Percentiles rank a stretch among this genome's conserved stretches.
These are phyloP conservation scores for Neoarthrinium moseri DNA, from an alignment of 2,329 filamentous ascomycete genomes.

Conservation along the genomic window DNA sequence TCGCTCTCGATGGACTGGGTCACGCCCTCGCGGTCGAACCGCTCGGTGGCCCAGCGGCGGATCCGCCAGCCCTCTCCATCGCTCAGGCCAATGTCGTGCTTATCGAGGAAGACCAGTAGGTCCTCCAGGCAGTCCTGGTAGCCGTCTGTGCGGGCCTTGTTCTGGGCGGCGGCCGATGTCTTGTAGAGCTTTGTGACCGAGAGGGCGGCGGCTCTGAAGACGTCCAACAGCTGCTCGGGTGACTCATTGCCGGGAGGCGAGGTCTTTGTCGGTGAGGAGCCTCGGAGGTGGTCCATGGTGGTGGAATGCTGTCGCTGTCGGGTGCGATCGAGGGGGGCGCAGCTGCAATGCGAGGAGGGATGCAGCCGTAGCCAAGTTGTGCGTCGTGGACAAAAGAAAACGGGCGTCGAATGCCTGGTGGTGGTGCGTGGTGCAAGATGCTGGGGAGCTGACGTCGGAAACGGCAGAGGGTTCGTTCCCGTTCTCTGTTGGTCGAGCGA, in stretches of 20 bases:
- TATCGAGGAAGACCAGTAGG: slow-evolving; percentile 80
- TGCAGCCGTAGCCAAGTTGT: no score
- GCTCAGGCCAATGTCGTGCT: slow-evolving; percentile 71
- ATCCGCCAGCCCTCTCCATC: slow-evolving; percentile 74
- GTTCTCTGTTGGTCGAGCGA: no score
- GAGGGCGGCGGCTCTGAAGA: slow-evolving; percentile 88
- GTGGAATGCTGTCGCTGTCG: neutral
- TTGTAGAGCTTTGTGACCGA: slow-evolving; percentile 97
- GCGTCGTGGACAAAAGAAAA: no score
- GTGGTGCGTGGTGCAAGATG: no score
- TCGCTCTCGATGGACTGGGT: slow-evolving; percentile 62
- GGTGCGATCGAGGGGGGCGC: neutral
- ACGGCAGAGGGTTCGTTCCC: no score
- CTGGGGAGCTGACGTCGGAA: no score
- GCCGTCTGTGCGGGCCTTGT: slow-evolving; percentile 73
- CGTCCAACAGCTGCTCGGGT: slow-evolving; percentile 72
- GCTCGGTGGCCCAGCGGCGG: slow-evolving; percentile 66
- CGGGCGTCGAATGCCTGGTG: no score
- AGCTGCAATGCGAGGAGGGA: neutral
- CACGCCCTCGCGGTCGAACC: slow-evolving; percentile 60
- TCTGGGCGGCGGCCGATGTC: slow-evolving; percentile 76
- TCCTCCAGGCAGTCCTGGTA: slow-evolving; percentile 96
- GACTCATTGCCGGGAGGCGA: slow-evolving; percentile 40
- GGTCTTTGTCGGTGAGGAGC: slow-evolving; percentile 27
- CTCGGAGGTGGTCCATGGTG: slow-evolving; percentile 26